A percentile compares a stretch with the other conserved stretches of the same genome.
Conservation (phyloP, 352 stramenopile species). For the Globisporangium radiosum region DNA sequence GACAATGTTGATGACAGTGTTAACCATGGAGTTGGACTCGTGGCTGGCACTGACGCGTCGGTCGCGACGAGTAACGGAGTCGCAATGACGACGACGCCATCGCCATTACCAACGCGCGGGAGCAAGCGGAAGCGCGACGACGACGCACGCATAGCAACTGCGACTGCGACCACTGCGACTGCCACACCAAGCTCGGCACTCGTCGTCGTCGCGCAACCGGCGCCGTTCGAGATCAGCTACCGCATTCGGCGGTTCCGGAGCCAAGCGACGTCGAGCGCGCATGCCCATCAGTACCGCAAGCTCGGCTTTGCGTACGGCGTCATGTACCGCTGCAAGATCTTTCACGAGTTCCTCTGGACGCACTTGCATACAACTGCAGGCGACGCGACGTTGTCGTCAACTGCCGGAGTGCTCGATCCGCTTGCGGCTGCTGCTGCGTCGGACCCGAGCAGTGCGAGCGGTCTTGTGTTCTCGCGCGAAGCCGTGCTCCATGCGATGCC, state of each 20-base stretch:
- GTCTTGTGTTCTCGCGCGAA: conserved; percentile 73
- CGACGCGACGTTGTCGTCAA: neutral
- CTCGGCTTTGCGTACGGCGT: conserved; percentile 77
- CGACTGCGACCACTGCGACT: neutral
- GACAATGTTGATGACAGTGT: neutral
- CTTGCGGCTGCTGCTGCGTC: neutral
- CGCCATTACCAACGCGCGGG: no score
- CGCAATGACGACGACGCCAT: no score
- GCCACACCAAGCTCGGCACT: neutral
- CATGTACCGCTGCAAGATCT: conserved; percentile 77
- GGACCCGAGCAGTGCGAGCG: conserved; percentile 9
- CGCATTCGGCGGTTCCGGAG: conserved; percentile 62
- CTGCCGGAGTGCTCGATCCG: no score
- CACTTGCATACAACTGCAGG: conserved; percentile 34
- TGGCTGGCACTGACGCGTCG: neutral
- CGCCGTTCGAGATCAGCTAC: conserved; percentile 50
- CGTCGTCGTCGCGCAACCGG: neutral
- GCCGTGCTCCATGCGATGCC: conserved; percentile 71
- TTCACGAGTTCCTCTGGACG: conserved; percentile 70
- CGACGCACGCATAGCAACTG: neutral
- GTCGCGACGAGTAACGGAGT: neutral
- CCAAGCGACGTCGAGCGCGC: conserved; percentile 42
- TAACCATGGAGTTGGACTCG: no score
- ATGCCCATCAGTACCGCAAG: conserved; percentile 65
- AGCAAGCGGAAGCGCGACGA: conserved; percentile 1